Evolutionary conservation across 2,329 filamentous ascomycete species (phyloP).

Genomic region (Ophiostoma triangulosporum): DNA sequence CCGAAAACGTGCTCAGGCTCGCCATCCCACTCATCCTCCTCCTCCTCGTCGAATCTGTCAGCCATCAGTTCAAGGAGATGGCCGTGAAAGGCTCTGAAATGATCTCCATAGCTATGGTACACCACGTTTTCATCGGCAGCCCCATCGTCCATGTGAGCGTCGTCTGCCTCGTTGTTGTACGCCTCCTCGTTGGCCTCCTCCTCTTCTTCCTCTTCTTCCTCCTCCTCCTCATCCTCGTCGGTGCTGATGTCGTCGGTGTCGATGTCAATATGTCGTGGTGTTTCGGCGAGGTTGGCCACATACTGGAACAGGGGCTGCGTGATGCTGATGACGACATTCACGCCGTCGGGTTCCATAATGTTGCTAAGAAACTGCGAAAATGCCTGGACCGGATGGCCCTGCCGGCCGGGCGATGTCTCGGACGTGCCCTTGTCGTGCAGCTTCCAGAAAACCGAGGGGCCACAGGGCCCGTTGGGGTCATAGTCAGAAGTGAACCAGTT

Average conservation of each 20-base stretch:
- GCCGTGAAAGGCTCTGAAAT: too few relatives aligned
- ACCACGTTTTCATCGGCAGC: too few relatives aligned
- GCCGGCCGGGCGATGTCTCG: not conserved
- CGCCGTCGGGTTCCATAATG: not conserved
- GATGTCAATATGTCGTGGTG: too few relatives aligned
- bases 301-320: conserved; percentile 1
- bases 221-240: too few relatives aligned
- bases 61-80: too few relatives aligned
- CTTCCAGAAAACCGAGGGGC: conserved; percentile 71
- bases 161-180: too few relatives aligned
- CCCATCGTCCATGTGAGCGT: too few relatives aligned
- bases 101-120: too few relatives aligned
- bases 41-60: not conserved
- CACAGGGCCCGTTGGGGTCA: conserved; percentile 50
- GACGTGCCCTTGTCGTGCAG: conserved; percentile 20
- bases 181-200: too few relatives aligned
- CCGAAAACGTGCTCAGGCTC: conserved; percentile 9
- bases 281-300: not conserved
- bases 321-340: conserved; percentile 10
- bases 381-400: not conserved
- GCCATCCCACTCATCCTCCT: conserved; percentile 13
- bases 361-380: conserved; percentile 7
- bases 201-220: not conserved
- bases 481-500: conserved; percentile 71
- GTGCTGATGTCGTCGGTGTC: too few relatives aligned